Evolutionary conservation across 1,139 yeast genomes (phyloP).

Genomic region (Diutina scorzettiae): DNA sequence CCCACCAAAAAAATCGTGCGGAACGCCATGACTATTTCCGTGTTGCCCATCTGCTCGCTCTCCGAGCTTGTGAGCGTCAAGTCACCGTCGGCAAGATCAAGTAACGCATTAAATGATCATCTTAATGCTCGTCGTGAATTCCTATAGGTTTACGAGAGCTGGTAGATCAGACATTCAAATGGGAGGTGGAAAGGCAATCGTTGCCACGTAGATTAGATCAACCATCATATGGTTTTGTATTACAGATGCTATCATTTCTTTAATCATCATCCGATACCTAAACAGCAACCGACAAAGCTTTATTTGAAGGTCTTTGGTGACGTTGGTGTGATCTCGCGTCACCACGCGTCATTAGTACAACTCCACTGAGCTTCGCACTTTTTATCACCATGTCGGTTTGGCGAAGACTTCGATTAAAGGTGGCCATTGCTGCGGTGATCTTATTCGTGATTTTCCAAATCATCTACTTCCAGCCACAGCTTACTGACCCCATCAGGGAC

Average conservation of each 20-base stretch:
- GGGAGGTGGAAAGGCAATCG: background rate
- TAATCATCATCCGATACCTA: too few relatives aligned
- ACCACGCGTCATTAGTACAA: too few relatives aligned
- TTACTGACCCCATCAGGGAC: background rate
- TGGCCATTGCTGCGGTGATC: background rate
- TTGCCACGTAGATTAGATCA: too few relatives aligned
- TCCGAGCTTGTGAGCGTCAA: slow-evolving; percentile 48
- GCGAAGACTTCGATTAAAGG: background rate
- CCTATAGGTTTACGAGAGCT: slow-evolving; percentile 26
- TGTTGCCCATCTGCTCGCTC: slow-evolving; percentile 43
- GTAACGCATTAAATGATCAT: slow-evolving; percentile 27
- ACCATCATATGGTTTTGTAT: too few relatives aligned
- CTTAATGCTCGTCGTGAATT: slow-evolving; percentile 34
- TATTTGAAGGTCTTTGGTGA: too few relatives aligned
- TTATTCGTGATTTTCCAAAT: background rate
- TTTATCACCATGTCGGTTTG: background rate
- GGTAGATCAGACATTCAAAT: slow-evolving; percentile 35
- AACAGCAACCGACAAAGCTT: too few relatives aligned
- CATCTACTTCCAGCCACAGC: background rate
- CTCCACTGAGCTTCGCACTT: too few relatives aligned
- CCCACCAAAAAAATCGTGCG: slow-evolving; percentile 24
- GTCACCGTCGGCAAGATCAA: slow-evolving; percentile 43
- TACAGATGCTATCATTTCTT: too few relatives aligned
- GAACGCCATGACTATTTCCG: slow-evolving; percentile 45
- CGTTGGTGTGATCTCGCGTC: too few relatives aligned